Percentiles rank a stretch among this genome's conserved stretches.
These are phyloP conservation scores for Striga asiatica DNA, from an alignment of 257 asterid species.

Conservation along the genomic window DNA sequence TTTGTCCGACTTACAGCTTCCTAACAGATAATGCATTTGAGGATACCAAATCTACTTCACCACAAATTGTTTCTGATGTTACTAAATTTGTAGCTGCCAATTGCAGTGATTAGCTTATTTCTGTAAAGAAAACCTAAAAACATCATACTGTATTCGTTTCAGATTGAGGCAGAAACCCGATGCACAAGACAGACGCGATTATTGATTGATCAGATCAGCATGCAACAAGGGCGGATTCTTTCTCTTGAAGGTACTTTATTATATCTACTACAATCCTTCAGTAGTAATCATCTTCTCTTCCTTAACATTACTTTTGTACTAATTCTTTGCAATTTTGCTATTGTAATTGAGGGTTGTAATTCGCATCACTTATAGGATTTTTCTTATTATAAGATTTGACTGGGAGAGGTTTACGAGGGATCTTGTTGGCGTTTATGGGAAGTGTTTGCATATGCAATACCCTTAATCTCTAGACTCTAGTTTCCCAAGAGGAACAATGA, in stretches of 20 bases:
- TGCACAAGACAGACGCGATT: constrained; percentile 73
- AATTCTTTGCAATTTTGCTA: constrained; percentile 8
- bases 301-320: background rate
- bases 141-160: constrained; percentile 17
- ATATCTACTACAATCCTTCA: constrained; percentile 12
- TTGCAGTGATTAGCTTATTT: background rate
- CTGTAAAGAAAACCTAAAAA: background rate
- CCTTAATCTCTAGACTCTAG: background rate
- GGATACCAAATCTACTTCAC: constrained; percentile 5
- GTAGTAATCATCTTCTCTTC: constrained; percentile 1
- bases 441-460: background rate
- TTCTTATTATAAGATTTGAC: background rate
- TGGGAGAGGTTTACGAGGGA: background rate
- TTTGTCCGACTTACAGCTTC: constrained; percentile 6
- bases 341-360: constrained; percentile 4
- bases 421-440: background rate
- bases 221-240: constrained; percentile 60
- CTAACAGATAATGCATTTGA: background rate
- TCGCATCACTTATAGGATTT: background rate
- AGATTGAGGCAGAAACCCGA: constrained; percentile 91
- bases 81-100: background rate
- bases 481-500: background rate
- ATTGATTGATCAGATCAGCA: constrained; percentile 79
- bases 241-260: constrained; percentile 67
- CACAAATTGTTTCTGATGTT: too few relatives aligned